Base-by-base conservation (phyloP, 768 basidiomycete species). In the Botryobasidium botryosum region DNA sequence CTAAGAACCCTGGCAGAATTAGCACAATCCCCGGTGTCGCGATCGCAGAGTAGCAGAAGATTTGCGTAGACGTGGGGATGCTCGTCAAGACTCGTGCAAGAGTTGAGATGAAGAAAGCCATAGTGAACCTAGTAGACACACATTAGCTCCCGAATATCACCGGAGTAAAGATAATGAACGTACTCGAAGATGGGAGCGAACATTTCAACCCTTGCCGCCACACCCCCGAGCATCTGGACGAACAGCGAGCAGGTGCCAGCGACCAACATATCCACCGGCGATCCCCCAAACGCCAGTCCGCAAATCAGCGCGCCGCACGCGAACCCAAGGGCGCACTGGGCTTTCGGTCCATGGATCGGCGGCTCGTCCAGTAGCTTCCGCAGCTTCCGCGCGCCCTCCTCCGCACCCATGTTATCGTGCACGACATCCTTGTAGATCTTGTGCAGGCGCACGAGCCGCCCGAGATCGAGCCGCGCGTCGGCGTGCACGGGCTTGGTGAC, bases 11-110 rank as follows among this genome's bases (percentile, higher is more conserved):
- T 13, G 87, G 87, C 35, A 91, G 69, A 50, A 92, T 87, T 28
- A 83, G 76, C 25, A 91, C 82, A 45, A 91, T 82, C 23, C 77
- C 77, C 40, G 85, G 70, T 7, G 84, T 87, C 1, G 88, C 87
- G 47, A 92, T 80, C 3, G 90, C 82, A 2, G 84, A 79, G 56
- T 91, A 94, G 58, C 88, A 94, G 61, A 94, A 92, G 40, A 81
- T 68, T 39, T 77, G 70, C 0, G 61, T 61, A 5, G 61, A 12
- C 40, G 68, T 71, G n/a, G 70, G 71, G 47, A 87, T 85, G 51
- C 78, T 80, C 49, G 84, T 80, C 27, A 94, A 62, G 6, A 77
- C 87, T 37, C 88, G 77, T 31, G 87, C 79, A 25, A 68, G 61
- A 55, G 88, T 84, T 0, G 85, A 85, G 43, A 88, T 76, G 27